phyloP scores from a whole-genome alignment of 2,329 filamentous ascomycete genomes.

The Zymoseptoria brevis region DNA sequence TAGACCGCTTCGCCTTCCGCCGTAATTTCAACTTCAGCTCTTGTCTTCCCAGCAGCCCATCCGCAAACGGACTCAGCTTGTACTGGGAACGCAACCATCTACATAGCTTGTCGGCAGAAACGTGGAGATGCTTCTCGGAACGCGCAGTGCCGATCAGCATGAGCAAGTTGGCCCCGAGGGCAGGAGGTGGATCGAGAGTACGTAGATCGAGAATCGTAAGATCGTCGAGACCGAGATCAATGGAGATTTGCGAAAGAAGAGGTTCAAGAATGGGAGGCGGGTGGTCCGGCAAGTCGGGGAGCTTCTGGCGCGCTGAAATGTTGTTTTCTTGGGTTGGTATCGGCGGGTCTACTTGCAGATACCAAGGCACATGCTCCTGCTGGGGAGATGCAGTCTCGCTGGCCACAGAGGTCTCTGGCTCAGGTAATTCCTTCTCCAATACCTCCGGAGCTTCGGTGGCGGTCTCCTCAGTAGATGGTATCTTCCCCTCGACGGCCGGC shows the following conservation, averaged over 20 bases:
- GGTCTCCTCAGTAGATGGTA: neutral
- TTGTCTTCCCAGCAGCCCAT: constrained; percentile 80
- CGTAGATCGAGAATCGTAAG: constrained; percentile 76
- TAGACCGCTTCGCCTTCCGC: constrained; percentile 71
- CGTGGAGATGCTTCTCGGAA: constrained; percentile 86
- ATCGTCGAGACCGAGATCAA: constrained; percentile 79
- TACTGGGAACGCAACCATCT: constrained; percentile 72
- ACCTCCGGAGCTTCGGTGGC: neutral
- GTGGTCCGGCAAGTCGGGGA: constrained; percentile 58
- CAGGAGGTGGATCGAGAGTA: constrained; percentile 73
- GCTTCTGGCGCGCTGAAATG: constrained; percentile 45
- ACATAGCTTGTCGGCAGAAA: constrained; percentile 81
- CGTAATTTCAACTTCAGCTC: constrained; percentile 83
- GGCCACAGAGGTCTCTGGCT: constrained; percentile 3
- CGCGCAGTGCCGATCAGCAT: constrained; percentile 91
- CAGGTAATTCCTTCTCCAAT: neutral
- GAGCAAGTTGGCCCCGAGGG: constrained; percentile 77
- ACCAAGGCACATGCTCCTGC: constrained; percentile 59
- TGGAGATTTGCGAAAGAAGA: constrained; percentile 69
- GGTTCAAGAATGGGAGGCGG: constrained; percentile 64
- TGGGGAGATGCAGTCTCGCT: constrained; percentile 1
- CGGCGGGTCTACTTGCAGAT: constrained; percentile 60
- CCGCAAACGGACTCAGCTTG: constrained; percentile 67
- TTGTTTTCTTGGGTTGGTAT: constrained; percentile 35
- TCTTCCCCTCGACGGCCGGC: too few species aligned